phyloP scores from a whole-genome alignment of 192 early-diverging fungal genomes.

The Helicostylum pulchrum region DNA sequence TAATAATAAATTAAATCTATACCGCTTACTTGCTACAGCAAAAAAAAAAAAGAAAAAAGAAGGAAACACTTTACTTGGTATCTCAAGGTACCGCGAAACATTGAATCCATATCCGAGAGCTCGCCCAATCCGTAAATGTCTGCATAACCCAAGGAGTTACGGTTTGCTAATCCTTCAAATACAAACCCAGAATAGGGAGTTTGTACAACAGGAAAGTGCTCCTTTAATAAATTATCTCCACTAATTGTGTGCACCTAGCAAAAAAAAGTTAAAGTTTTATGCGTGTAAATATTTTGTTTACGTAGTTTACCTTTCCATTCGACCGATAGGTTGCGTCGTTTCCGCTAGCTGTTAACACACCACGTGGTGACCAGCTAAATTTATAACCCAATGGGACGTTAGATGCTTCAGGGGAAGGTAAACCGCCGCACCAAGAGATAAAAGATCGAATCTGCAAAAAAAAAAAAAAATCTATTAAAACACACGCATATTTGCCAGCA shows the following conservation, averaged over 20 bases:
- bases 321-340: conserved; percentile 83
- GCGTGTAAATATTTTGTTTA: not conserved
- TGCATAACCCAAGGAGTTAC: conserved; percentile 88
- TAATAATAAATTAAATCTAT: not conserved
- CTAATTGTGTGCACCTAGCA: conserved; percentile 58
- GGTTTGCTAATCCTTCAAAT: conserved; percentile 93
- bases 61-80: conserved; percentile 57
- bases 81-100: conserved; percentile 94
- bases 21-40: not conserved
- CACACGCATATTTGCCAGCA: not conserved
- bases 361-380: conserved; percentile 92
- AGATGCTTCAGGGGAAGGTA: conserved; percentile 90
- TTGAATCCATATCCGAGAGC: conserved; percentile 69
- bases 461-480: not conserved
- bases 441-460: conserved; percentile 56
- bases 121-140: conserved; percentile 81
- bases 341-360: conserved; percentile 84
- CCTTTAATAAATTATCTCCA: conserved; percentile 64
- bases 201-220: conserved; percentile 67
- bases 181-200: conserved; percentile 81
- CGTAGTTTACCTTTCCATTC: conserved; percentile 55
- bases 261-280: conserved; percentile 12
- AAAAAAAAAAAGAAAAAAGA: not conserved
- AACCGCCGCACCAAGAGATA: conserved; percentile 94
- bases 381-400: conserved; percentile 92